Base-by-base conservation (phyloP, 208 protist genomes). In the Acanthamoeba lenticulata region DNA sequence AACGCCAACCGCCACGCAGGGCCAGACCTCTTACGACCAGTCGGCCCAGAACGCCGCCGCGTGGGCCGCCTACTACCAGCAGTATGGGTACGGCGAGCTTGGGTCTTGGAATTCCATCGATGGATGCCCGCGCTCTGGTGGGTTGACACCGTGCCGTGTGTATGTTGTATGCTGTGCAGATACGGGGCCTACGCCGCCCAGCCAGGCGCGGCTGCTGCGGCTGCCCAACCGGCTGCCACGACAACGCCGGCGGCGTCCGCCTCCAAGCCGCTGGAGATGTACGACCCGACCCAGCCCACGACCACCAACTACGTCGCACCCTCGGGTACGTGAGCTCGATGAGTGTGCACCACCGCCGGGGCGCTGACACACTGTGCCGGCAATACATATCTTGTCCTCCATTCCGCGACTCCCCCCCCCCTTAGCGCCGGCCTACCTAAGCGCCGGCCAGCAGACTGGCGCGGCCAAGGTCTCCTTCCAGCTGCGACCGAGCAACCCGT, bases 401-500 rank as follows among this genome's bases (percentile, higher is more conserved):
- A n/a, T n/a, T n/a, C n/a, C n/a, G n/a, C n/a, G n/a, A 29, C 2
- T 34, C 27, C 36, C 60, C n/a, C 77, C 32, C 38, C 13, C 79
- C 6, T 34, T 52, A 91, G 85, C 85, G 34, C 85, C 85, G 6
- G 85, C 47, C 21, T 91, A 91, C 38, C 34, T 91, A 36, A 91
- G 85, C 85, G 38, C 85, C 11, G 34, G 45, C 44, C 27, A 29
- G 77, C 44, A n/a, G n/a, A n/a, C n/a, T n/a, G n/a, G n/a, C n/a
- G n/a, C n/a, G n/a, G n/a, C 38, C 5, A 91, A 91, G 85, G 34
- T 91, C 21, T 72, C 55, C 13, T 91, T 91, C 57, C 85, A 91
- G 40, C 3, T 91, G 85, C 85, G 85, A 49, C 85, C 85, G 3
- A 91, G 85, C 85, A 91, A 91, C 17, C 85, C 85, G 17, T 72